Conservation (phyloP, 345 rosid genomes). For the Eucalyptus regnans region DNA sequence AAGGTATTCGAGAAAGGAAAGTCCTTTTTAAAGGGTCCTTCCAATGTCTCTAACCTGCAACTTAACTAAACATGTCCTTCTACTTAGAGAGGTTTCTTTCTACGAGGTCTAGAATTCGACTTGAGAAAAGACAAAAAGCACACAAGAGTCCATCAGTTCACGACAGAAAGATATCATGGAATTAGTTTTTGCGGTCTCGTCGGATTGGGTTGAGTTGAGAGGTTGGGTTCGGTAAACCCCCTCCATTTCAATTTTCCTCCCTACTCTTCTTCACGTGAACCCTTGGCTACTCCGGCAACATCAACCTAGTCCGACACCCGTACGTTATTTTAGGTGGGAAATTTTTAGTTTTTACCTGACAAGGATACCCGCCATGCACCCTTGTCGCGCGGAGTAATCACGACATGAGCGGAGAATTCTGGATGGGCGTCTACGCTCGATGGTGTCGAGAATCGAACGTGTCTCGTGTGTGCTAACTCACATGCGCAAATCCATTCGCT, state of each 20-base stretch:
- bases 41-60: conserved; percentile 73
- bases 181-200: neutral
- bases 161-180: neutral
- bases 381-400: neutral
- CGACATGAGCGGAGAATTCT: neutral
- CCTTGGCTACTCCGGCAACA: neutral
- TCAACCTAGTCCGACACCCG: neutral
- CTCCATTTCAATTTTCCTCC: conserved; percentile 1
- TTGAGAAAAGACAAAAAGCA: neutral
- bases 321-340: neutral
- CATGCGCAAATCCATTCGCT: neutral
- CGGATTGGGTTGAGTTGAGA: neutral
- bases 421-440: neutral
- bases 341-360: neutral
- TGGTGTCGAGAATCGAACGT: neutral
- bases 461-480: neutral
- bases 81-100: neutral
- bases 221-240: conserved; percentile 53
- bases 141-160: neutral
- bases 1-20: neutral
- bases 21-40: conserved; percentile 13
- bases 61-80: conserved; percentile 25
- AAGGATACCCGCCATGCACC: neutral
- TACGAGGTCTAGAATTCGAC: neutral
- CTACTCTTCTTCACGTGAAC: neutral